Evolutionary conservation across 2,329 filamentous ascomycete genomes (phyloP), one percentile per base, ranked within the genome.

Genomic region (Coniochaeta sp.): DNA sequence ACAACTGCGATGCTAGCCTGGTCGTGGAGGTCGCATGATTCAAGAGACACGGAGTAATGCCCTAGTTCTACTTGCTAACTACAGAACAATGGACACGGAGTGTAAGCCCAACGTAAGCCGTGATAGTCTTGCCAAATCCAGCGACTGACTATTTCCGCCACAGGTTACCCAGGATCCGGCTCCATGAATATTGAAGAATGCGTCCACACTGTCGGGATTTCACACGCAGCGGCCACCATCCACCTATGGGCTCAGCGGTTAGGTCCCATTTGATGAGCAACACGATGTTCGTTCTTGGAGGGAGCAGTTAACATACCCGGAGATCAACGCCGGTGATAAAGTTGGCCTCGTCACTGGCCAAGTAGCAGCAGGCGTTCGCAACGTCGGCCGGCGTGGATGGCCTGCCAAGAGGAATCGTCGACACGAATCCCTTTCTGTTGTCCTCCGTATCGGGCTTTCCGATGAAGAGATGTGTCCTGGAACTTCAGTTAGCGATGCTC

Each of bases 251-350:
- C n/a, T n/a, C n/a, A n/a, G n/a, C n/a, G n/a, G n/a, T n/a, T n/a
- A 27, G 18, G 7, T 27, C 26, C 8, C 45, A 30, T n/a, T n/a
- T n/a, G n/a, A n/a, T n/a, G n/a, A n/a, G n/a, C n/a, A n/a, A n/a
- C n/a, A n/a, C n/a, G n/a, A n/a, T n/a, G n/a, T n/a, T n/a, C n/a
- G n/a, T n/a, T n/a, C n/a, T n/a, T n/a, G n/a, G n/a, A n/a, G n/a
- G n/a, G n/a, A n/a, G n/a, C n/a, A n/a, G n/a, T n/a, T n/a, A n/a
- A n/a, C n/a, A n/a, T n/a, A n/a, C n/a, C n/a, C n/a, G 30, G 30
- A 89, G 70, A 55, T 86, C 85, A n/a, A 84, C 75, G 0, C 86
- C 87, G 0, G 85, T 89, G 56, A 91, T 79, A 59, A 90, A 89
- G 3, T 72, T 75, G 0, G 82, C 83, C 61, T 90, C 87, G 26